phyloP scores from a whole-genome alignment of 1,139 yeast genomes.

The Yamadazyma dushanensis region DNA sequence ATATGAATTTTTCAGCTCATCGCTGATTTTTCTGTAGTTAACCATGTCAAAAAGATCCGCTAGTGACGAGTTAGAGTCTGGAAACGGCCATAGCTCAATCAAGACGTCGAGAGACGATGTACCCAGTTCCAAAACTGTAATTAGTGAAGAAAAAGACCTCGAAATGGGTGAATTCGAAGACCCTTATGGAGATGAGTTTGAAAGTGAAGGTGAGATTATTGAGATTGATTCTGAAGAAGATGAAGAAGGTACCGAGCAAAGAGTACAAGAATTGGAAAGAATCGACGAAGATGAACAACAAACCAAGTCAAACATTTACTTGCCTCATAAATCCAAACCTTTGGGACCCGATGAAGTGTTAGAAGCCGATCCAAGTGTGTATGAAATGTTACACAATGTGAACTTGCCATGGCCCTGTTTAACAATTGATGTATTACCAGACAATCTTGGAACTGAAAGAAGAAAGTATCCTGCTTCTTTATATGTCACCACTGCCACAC shows the following conservation, averaged over 20 bases:
- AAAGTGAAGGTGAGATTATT: conserved; percentile 87
- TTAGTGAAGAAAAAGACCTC: conserved; percentile 29
- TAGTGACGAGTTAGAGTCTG: conserved; percentile 35
- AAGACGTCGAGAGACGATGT: conserved; percentile 22
- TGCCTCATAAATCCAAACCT: conserved; percentile 87
- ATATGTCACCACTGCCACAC: conserved; percentile 89
- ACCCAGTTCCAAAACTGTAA: conserved; percentile 26
- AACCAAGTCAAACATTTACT: conserved; percentile 52
- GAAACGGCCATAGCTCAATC: conserved; percentile 20
- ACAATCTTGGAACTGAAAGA: conserved; percentile 82
- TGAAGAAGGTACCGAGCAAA: conserved; percentile 36
- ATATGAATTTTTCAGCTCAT: conserved; percentile 4
- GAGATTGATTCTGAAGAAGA: conserved; percentile 70
- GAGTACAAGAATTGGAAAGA: conserved; percentile 32
- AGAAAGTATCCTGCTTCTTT: conserved; percentile 87
- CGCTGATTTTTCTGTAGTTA: conserved; percentile 1
- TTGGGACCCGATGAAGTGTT: conserved; percentile 93
- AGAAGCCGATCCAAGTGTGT: conserved; percentile 95
- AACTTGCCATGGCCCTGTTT: conserved; percentile 97
- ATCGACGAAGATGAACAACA: conserved; percentile 25
- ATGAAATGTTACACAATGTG: conserved; percentile 94
- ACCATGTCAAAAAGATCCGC: conserved; percentile 67
- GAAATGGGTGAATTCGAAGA: conserved; percentile 93
- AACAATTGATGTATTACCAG: conserved; percentile 87
- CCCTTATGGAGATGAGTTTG: conserved; percentile 93